Evolutionary conservation across 1,284 basidiomycete genomes (phyloP), one percentile per base, ranked within the genome.

Genomic region (Coniferiporia sulphurascens): DNA sequence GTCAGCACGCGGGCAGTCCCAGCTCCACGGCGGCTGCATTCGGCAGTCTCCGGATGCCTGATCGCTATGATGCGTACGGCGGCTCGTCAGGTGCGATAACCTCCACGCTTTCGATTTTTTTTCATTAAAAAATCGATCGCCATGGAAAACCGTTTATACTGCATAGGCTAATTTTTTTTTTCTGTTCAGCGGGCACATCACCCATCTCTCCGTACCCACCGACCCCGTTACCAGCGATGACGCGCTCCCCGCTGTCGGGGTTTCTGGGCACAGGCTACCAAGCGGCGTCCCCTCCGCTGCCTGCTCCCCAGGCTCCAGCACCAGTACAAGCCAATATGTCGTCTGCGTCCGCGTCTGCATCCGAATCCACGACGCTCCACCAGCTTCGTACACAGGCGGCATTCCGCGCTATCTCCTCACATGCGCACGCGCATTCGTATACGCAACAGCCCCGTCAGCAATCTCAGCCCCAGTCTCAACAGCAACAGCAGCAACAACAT

Each of bases 351-450:
- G 36, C 36, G 27, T 27, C 27, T 27, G 27, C 27, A 27, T 27
- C 27, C 27, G 27, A 38, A 17, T 9, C 51, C 15, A 44, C 9
- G 17, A 43, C 51, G n/a, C 43, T 54, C 34, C 34, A 52, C 44
- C 51, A 59, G 32, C 48, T 52, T 19, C 56, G 51, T 13, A 46
- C 56, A 13, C 56, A 58, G 34, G 51, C 58, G 1, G 58, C 52
- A 6, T 17, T 59, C 17, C 58, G 58, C 41, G 51, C 58, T 32
- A 43, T 53, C 6, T 54, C 58, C 13, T 27, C 51, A 15, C 45
- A 48, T 22, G 12, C 48, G 43, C 19, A 43, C 2, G 41, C 48
- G 19, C 48, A 27, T 27, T 27, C 27, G 27, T 27, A 27, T 27
- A 27, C 27, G 27, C 27, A 27, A 27, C 27, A 27, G 27, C 27